Evolutionary conservation across 257 asterid species (phyloP), one percentile per base, ranked within the genome.

Genomic region (Solanum sparsipilum): DNA sequence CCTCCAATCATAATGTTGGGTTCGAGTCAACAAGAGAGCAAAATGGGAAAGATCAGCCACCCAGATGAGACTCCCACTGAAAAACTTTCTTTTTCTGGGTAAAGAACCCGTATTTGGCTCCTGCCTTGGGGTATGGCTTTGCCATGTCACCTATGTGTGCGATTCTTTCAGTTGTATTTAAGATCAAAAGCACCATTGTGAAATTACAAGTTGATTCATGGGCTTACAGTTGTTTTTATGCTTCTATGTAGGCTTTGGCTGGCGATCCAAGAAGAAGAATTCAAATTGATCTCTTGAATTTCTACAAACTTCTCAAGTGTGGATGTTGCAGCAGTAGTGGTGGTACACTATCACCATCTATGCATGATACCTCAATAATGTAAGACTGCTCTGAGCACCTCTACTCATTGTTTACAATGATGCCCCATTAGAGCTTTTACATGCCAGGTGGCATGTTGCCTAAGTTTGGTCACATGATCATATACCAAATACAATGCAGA

Each of bases 231-330:
- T 89, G 63, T 60, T 85, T 87, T 89, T 82, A 82, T 87, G 76
- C 83, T 52, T 90, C 73, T 56, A 72, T 4, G 38, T 87, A 97
- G 98, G 48, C 98, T 60, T 93, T 97, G 96, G 89, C 92, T 82
- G 99, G 99, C 86, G 98, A 97, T 88, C 99, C 99, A 44, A 93
- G 99, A 88, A 95, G 95, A 95, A 93, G 96, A 93, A 93, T 96
- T 85, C 99, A 97, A 88, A 84, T 92, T 67, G 99, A 97, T 91
- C 98, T 97, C 74, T 78, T 96, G 88, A 98, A 97, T 88, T 95
- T 94, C 39, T 89, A 85, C 89, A 93, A 91, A 76, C 86, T 93
- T 89, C 96, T 96, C 74, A 92, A 93, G 92, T 96, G 98, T 90
- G 88, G 91, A 85, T 97, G 99, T 92, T 96, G 99, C 94, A 91